Evolutionary conservation across 305 asterid genomes (phyloP).

Genomic region (Salvia sclarea): DNA sequence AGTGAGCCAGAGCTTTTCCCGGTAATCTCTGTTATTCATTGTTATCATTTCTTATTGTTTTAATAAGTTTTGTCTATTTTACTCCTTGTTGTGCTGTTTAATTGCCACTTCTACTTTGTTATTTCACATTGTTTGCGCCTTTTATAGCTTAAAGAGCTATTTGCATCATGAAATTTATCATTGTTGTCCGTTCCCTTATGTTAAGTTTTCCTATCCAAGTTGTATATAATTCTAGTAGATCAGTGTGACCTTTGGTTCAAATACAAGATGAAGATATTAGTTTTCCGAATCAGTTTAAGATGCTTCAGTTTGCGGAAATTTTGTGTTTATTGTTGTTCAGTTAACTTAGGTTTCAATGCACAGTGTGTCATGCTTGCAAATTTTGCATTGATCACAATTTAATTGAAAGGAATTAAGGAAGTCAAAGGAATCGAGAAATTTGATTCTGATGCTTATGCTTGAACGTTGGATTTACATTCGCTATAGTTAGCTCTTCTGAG

Average conservation of each 20-base stretch:
- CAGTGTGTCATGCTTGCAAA: not conserved
- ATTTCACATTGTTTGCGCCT: not conserved
- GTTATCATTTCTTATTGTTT: too few species aligned
- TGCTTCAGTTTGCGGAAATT: not conserved
- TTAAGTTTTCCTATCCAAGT: not conserved
- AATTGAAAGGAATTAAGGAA: not conserved
- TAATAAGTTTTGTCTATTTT: too few species aligned
- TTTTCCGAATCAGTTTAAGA: constrained; percentile 1
- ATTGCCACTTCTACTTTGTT: too few species aligned
- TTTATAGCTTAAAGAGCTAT: not conserved
- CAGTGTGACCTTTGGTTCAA: not conserved
- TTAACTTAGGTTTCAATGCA: not conserved
- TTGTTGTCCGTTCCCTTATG: not conserved
- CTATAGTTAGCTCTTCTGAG: not conserved
- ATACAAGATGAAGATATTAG: not conserved
- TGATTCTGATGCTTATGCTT: not conserved
- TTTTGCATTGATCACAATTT: not conserved
- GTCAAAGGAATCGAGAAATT: not conserved
- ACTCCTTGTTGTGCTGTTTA: too few species aligned
- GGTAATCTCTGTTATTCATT: constrained; percentile 41
- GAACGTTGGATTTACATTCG: not conserved
- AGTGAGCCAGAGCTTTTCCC: constrained; percentile 51
- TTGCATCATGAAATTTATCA: not conserved
- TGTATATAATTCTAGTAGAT: not conserved
- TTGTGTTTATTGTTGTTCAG: not conserved